These are phyloP conservation scores for Fomitopsis schrenkii DNA, from an alignment of 1,284 basidiomycete species.

Conservation along the genomic window DNA sequence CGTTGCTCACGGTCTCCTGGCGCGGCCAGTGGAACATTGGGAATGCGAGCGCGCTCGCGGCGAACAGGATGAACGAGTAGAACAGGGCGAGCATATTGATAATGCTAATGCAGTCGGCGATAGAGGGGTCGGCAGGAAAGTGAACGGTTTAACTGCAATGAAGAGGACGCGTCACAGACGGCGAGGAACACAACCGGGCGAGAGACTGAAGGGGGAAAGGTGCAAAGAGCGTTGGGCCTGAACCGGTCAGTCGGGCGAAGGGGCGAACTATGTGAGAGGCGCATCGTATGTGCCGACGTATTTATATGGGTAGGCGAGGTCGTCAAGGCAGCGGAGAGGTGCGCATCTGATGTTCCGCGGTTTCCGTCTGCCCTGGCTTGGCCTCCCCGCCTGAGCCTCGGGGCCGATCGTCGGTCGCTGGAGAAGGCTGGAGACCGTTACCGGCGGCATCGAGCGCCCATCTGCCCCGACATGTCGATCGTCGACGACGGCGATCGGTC, in stretches of 20 bases:
- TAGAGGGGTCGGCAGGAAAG: not conserved
- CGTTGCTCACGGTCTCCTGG: conserved; percentile 1
- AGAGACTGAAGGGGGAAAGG: not conserved
- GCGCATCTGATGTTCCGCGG: not conserved
- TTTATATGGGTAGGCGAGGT: not conserved
- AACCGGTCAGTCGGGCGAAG: not conserved
- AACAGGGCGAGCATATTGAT: not conserved
- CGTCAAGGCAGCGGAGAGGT: not conserved
- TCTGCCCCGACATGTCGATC: not conserved
- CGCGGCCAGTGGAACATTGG: not conserved
- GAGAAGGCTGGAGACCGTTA: not conserved
- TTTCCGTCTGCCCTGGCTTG: no score
- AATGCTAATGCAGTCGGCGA: not conserved
- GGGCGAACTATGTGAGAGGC: not conserved
- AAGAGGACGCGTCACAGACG: not conserved
- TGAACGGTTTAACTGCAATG: not conserved
- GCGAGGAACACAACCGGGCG: not conserved
- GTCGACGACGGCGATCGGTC: not conserved
- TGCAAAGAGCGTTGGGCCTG: not conserved
- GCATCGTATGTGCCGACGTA: not conserved
- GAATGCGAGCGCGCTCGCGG: conserved; percentile 6
- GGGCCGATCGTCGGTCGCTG: not conserved
- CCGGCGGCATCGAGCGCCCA: not conserved
- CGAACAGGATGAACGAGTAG: not conserved
- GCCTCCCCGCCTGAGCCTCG: not conserved